Evolutionary conservation across 2,329 filamentous ascomycete species (phyloP), one percentile per base, ranked within the genome.

Genomic region (Colletotrichum incanum): DNA sequence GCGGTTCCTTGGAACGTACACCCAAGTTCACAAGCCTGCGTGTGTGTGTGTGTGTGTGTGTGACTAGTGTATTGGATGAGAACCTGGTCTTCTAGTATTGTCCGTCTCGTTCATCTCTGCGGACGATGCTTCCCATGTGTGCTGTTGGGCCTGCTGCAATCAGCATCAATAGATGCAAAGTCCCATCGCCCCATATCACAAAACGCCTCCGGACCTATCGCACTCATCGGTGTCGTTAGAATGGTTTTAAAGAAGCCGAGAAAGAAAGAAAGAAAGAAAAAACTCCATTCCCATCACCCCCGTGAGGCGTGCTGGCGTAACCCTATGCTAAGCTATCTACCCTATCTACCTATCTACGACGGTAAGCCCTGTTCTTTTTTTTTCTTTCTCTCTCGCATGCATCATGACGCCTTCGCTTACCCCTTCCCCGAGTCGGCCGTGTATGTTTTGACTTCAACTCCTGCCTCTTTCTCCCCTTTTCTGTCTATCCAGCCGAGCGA

Each of bases 261-360:
- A 23, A 47, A 12, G 45, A 14, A 4, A 26, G 20, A 18, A 16
- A 12, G 5, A n/a, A 49, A 28, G 18, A n/a, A 20, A 31, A 54
- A 45, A 64, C 61, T 69, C 60, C 52, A 54, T 69, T 60, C 54
- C 39, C 56, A 18, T 34, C 43, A 28, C 65, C 34, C 49, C 65
- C 59, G 28, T 64, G 39, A 59, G 68, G 70, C 39, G 45, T 39
- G 45, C 45, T 61, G 70, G 65, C 54, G 60, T 55, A 64, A 55
- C 54, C 70, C 70, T 69, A 72, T 72, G 70, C 65, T 72, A 67
- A 72, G 66, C 70, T 72, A 72, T 72, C 69, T 72, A 72, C 52
- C 69, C 65, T 69, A 72, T 72, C 70, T 72, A 72, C 64, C 68
- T 71, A 71, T 71, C 68, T 71, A 71, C 59, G 65, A 69, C 59